phyloP scores from a whole-genome alignment of 1,139 yeast genomes.

The Blastobotrys aristatus region DNA sequence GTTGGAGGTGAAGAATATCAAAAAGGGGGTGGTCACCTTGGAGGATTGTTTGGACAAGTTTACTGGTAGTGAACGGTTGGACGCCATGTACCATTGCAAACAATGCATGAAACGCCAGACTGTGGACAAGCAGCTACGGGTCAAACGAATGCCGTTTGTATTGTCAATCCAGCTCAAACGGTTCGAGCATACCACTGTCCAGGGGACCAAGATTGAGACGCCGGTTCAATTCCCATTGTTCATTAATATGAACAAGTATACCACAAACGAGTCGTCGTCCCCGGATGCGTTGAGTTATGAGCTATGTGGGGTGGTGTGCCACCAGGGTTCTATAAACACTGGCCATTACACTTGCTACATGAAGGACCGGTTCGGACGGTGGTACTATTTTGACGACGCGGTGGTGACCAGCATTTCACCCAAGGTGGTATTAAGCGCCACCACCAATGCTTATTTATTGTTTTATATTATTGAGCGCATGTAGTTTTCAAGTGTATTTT shows the following conservation, averaged over 20 bases:
- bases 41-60: constrained; percentile 69
- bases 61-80: constrained; percentile 72
- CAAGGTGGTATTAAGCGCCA: constrained; percentile 50
- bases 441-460: constrained; percentile 70
- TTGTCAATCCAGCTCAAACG: constrained; percentile 80
- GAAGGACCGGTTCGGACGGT: constrained; percentile 61
- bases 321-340: constrained; percentile 86
- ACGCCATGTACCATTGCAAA: constrained; percentile 65
- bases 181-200: constrained; percentile 69
- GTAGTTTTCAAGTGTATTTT: neutral
- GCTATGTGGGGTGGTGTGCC: constrained; percentile 80
- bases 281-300: constrained; percentile 51
- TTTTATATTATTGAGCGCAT: constrained; percentile 58
- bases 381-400: constrained; percentile 92
- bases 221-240: constrained; percentile 68
- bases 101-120: constrained; percentile 56
- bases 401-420: constrained; percentile 64
- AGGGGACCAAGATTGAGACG: constrained; percentile 69
- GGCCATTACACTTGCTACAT: constrained; percentile 87
- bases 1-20: constrained; percentile 44
- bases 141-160: constrained; percentile 69
- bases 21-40: constrained; percentile 30
- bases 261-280: constrained; percentile 28
- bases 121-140: constrained; percentile 66
- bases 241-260: constrained; percentile 64